Conservation (phyloP, 2,329 filamentous ascomycete genomes). For the Dryadomyces sulphureus region DNA sequence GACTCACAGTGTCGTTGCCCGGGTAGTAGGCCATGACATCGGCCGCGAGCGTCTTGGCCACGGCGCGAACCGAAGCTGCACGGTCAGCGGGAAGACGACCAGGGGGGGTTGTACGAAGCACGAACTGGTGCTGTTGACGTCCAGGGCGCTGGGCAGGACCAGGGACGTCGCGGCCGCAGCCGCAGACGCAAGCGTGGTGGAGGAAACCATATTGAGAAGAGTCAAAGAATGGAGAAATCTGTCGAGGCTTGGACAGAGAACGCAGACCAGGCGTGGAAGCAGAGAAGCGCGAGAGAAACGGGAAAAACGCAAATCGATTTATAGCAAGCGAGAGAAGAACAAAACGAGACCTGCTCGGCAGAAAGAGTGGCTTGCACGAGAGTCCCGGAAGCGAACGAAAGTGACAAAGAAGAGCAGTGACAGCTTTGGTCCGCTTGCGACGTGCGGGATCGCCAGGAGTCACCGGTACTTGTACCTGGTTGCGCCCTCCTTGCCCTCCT, state of each 20-base stretch:
- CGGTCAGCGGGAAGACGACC: neutral
- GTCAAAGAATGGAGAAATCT: neutral
- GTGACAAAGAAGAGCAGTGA: neutral
- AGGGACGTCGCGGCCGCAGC: neutral
- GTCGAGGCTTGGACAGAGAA: no score
- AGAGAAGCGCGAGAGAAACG: neutral
- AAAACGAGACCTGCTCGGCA: neutral
- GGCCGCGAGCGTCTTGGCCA: constrained; percentile 43
- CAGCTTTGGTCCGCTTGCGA: no score
- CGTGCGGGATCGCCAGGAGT: neutral
- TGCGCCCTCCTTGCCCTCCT: neutral
- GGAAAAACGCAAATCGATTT: neutral
- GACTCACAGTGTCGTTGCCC: constrained; percentile 32
- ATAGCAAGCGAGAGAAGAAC: no score
- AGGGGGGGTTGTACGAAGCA: neutral
- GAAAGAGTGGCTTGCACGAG: neutral
- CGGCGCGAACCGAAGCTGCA: constrained; percentile 45
- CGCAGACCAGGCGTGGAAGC: no score
- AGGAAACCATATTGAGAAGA: neutral
- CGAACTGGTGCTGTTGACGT: neutral
- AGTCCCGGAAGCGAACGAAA: neutral
- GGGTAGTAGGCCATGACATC: constrained; percentile 52
- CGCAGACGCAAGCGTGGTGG: neutral
- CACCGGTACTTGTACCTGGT: neutral
- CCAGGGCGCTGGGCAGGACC: constrained; percentile 5